phyloP scores from a whole-genome alignment of 192 early-diverging fungal genomes.

The Jimgerdemannia lactiflua region DNA sequence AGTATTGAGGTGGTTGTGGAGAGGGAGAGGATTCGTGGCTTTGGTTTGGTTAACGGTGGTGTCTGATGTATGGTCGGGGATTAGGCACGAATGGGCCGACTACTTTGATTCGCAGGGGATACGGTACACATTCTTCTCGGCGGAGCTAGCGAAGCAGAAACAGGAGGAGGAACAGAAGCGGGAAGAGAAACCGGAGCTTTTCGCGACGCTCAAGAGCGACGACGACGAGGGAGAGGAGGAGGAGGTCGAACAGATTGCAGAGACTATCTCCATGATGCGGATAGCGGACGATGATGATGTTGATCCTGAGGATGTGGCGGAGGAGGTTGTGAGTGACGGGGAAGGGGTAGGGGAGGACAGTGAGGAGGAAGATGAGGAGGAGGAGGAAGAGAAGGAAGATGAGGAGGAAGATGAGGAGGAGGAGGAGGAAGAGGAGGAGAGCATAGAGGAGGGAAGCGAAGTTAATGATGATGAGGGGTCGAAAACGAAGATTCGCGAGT shows the following conservation, averaged over 20 bases:
- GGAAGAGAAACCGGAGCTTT: constrained; percentile 47
- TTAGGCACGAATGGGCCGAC: constrained; percentile 79
- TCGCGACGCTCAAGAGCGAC: constrained; percentile 20
- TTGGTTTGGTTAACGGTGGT: neutral
- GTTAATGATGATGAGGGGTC: constrained; percentile 16
- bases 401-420: constrained; percentile 20
- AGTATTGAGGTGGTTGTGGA: neutral
- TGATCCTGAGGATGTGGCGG: constrained; percentile 36
- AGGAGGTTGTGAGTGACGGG: constrained; percentile 33
- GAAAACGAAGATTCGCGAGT: neutral
- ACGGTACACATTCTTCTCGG: constrained; percentile 92
- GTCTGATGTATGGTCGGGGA: neutral
- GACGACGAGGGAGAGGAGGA: constrained; percentile 49
- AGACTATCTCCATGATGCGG: constrained; percentile 30
- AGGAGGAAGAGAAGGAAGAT: constrained; percentile 22
- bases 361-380: constrained; percentile 27
- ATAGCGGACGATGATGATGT: constrained; percentile 34
- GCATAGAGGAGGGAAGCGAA: constrained; percentile 22
- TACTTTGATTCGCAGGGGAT: constrained; percentile 84
- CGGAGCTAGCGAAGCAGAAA: constrained; percentile 74
- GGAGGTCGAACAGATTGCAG: constrained; percentile 46
- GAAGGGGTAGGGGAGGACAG: constrained; percentile 29
- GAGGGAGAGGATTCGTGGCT: neutral
- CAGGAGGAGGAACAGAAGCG: constrained; percentile 65
- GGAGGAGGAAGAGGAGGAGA: constrained; percentile 24